Evolutionary conservation across 768 basidiomycete species (phyloP).

Genomic region (Cubamyces sp.): DNA sequence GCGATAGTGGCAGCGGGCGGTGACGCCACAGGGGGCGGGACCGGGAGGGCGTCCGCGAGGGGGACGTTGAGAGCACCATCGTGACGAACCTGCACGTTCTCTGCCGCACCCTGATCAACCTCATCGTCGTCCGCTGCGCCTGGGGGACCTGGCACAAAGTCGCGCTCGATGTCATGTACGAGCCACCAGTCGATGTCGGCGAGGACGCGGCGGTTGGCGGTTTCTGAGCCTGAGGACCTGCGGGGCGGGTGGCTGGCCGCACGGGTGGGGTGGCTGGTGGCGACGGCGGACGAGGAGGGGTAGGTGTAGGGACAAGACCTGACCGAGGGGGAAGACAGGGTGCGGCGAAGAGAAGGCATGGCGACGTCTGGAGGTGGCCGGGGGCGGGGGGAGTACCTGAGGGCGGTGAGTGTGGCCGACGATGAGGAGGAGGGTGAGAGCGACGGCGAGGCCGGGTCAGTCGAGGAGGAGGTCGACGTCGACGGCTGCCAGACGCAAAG

Average conservation of each 20-base stretch:
- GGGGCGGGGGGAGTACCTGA: conserved; percentile 7
- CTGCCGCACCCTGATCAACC: conserved; percentile 44
- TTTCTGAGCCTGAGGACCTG: conserved; percentile 73
- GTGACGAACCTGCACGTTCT: conserved; percentile 30
- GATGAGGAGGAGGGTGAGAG: conserved; percentile 20
- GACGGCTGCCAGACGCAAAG: conserved; percentile 24
- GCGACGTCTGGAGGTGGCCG: conserved; percentile 47
- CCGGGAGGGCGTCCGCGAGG: conserved; percentile 12
- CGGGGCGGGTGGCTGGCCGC: conserved; percentile 45
- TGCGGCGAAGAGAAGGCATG: conserved; percentile 83
- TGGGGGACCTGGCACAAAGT: conserved; percentile 36
- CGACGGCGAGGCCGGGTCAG: conserved; percentile 15
- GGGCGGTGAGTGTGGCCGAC: conserved; percentile 2
- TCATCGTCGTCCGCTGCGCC: conserved; percentile 45
- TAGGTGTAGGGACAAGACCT: conserved; percentile 66
- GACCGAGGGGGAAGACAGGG: conserved; percentile 69
- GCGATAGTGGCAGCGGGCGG: conserved; percentile 15
- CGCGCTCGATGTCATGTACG: conserved; percentile 73
- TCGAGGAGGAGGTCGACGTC: conserved; percentile 29
- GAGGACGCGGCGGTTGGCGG: conserved; percentile 66
- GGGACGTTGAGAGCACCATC: conserved; percentile 24
- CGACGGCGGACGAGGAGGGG: conserved; percentile 41
- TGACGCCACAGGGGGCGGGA: conserved; percentile 6
- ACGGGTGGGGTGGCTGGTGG: conserved; percentile 37
- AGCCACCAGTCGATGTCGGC: conserved; percentile 91